Base-by-base conservation (phyloP, 805 yeast genomes). In the Torulaspora indica region DNA sequence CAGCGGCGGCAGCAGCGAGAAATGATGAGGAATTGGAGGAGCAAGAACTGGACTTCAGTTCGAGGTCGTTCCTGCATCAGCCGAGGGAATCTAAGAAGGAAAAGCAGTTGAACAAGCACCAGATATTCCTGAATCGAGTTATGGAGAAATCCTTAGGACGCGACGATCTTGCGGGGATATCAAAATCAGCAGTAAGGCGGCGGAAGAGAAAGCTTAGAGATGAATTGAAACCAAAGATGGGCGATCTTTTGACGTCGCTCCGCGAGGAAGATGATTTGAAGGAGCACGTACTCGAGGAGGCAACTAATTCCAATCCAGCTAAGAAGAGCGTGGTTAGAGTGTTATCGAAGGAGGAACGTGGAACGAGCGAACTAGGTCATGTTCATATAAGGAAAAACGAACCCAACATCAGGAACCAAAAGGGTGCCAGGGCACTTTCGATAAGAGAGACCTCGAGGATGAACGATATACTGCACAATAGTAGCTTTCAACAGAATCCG, bases 121-220 rank as follows among this genome's bases (percentile, higher is more conserved):
- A 61, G 42, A 68, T 73, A 46, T 67, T 65, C 40, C 35, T 58
- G 30, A 39, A 54, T 2, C 53, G 52, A 35, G 50, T 62, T 4
- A 49, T 49, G 40, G 54, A 56, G 10, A 49, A 38, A 14, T 30
- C 58, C 3, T n/a, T 24, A 4, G 49, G 45, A 17, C 20, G 38
- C 9, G 49, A 55, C 24, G 40, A 56, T 55, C 71, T 55, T 56
- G 68, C 70, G 13, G 76, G 77, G 17, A 71, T 85, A 34, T 80
- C 88, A 15, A 85, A 84, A 58, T 79, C 87, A 5, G 70, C 88
- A 0, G 49, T 74, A 3, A 73, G 87, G 57, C 73, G 82, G 61
- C 73, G 87, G 52, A 81, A 81, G 54, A 77, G 85, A 51, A 76
- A 73, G 54, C 70, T 72, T 38, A 76, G 75, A 54, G 84, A 82